Base-by-base conservation (phyloP, 495 filamentous ascomycete species). In the Podospora australis region DNA sequence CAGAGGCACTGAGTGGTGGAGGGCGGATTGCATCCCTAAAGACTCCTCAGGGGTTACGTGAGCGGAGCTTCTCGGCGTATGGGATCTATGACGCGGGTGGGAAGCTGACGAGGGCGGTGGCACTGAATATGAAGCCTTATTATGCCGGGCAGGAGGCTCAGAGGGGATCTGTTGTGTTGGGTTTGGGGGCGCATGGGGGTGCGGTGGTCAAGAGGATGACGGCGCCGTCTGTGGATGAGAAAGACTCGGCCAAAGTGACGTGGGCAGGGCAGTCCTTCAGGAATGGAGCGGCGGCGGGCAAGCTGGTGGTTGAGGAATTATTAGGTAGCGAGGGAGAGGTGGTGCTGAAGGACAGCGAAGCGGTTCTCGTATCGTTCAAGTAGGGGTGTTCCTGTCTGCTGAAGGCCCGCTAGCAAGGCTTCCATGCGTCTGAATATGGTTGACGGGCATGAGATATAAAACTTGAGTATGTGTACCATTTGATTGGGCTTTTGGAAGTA, bases 211-310 rank as follows among this genome's bases (percentile, higher is more conserved):
- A 58, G 49, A 10, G 56, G 10, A 58, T 58, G 56, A 58, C 52
- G 16, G 56, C 56, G 5, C 49, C 45, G 6, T 28, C 28, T 2
- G 52, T 58, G 14, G 56, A 58, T 28, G 56, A 58, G 46, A 55
- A 52, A 35, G 52, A 55, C 17, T 13, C 52, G 14, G 49, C 40
- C 4, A 58, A 48, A 42, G 52, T 58, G 16, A 58, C 45, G 3
- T 55, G 52, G 56, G 56, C 56, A 0, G 52, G 56, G 8, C 56
- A 58, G 52, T 58, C 56, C 17, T 58, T 58, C 28, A 29, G 46
- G 46, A 22, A 47, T 26, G 56, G 52, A 9, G 30, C 17, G 24
- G 49, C 52, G 11, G 48, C 52, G 8, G 56, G 56, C 16, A 39
- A 52, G 20, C 16, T 47, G 3, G 36, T 13, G 16, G 46, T 49